Evolutionary conservation across 345 rosid genomes (phyloP).

Genomic region (Arabis alpina): DNA sequence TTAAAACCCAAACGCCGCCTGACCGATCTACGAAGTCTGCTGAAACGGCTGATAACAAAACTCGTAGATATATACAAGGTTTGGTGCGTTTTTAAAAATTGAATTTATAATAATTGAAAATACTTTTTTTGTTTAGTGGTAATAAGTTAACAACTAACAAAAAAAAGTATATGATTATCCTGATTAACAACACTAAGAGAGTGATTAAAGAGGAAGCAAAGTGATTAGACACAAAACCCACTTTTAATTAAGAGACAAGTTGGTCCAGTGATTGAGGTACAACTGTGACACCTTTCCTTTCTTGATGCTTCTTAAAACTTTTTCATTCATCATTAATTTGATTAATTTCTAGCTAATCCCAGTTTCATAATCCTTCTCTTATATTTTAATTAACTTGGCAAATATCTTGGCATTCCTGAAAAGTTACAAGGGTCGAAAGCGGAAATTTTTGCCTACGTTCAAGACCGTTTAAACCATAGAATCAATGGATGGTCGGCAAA

Average conservation of each 20-base stretch:
- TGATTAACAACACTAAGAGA: constrained; percentile 23
- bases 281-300: constrained; percentile 38
- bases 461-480: too few relatives aligned
- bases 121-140: neutral
- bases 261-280: constrained; percentile 33
- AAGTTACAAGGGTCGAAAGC: too few relatives aligned
- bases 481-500: too few relatives aligned
- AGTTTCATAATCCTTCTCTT: too few relatives aligned
- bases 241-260: constrained; percentile 33
- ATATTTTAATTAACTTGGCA: neutral
- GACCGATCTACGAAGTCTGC: too few relatives aligned
- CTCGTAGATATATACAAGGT: too few relatives aligned
- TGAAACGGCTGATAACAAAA: too few relatives aligned
- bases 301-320: constrained; percentile 34
- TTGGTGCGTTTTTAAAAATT: too few relatives aligned
- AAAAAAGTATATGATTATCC: constrained; percentile 22
- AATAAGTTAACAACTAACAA: neutral
- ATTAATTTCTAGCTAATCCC: constrained; percentile 10
- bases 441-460: too few relatives aligned
- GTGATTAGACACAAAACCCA: constrained; percentile 40
- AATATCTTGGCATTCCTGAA: too few relatives aligned
- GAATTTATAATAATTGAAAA: too few relatives aligned
- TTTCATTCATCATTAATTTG: neutral
- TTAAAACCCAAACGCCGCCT: too few relatives aligned
- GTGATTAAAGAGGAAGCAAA: constrained; percentile 42